Conservation (phyloP, 108 stramenopile genomes). For the Stephanodiscus triporus region DNA sequence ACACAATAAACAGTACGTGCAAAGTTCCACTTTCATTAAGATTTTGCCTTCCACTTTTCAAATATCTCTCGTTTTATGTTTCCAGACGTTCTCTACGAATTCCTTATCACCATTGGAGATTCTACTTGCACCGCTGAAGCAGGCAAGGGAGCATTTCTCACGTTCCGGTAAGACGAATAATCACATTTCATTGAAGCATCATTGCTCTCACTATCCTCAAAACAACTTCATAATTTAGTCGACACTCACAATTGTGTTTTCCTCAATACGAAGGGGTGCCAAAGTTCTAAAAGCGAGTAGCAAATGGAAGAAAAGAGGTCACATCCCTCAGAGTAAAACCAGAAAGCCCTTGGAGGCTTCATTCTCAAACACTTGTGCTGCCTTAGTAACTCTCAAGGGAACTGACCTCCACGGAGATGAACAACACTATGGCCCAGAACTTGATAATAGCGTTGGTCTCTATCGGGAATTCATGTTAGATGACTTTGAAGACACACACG, state of each 20-base stretch:
- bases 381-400: constrained; percentile 33
- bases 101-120: constrained; percentile 23
- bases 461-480: constrained; percentile 25
- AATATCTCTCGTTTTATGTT: background rate
- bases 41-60: background rate
- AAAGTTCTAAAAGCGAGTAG: constrained; percentile 38
- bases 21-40: background rate
- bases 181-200: background rate
- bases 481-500: constrained; percentile 37
- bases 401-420: constrained; percentile 31
- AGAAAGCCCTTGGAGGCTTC: constrained; percentile 23
- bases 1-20: constrained; percentile 15
- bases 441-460: constrained; percentile 23
- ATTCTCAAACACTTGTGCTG: constrained; percentile 11
- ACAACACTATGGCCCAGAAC: constrained; percentile 18
- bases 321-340: constrained; percentile 14
- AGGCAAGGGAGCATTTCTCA: constrained; percentile 51
- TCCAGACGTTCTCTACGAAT: constrained; percentile 43
- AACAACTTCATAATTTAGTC: background rate
- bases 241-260: background rate
- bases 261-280: constrained; percentile 19
- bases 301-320: constrained; percentile 18
- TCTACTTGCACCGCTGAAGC: constrained; percentile 24
- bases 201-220: background rate
- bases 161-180: constrained; percentile 27